Evolutionary conservation across 2,329 filamentous ascomycete genomes (phyloP).

Genomic region (Diplodia corticola): DNA sequence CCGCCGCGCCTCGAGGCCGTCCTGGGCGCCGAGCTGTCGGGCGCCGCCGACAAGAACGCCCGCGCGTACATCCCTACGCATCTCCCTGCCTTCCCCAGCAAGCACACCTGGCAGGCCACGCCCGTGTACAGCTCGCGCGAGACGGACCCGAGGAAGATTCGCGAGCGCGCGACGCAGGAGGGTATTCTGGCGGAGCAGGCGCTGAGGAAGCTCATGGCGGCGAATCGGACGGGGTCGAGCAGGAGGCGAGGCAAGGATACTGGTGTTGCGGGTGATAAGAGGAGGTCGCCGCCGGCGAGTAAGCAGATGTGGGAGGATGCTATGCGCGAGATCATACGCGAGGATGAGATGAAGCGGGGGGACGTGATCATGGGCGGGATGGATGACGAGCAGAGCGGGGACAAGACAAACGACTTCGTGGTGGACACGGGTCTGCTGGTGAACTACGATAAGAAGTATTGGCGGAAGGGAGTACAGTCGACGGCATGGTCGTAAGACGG

Average conservation of each 20-base stretch:
- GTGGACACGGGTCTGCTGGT: slow-evolving; percentile 49
- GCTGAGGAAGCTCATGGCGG: slow-evolving; percentile 58
- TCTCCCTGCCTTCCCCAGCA: slow-evolving; percentile 63
- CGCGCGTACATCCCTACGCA: slow-evolving; percentile 59
- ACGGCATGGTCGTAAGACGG: slow-evolving; percentile 28
- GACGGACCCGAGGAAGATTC: slow-evolving; percentile 59
- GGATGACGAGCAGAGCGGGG: slow-evolving; percentile 29
- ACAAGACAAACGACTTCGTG: slow-evolving; percentile 23
- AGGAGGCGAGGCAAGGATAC: slow-evolving; percentile 28
- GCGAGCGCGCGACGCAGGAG: slow-evolving; percentile 65
- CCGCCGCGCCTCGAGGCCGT: slow-evolving; percentile 49
- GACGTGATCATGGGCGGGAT: slow-evolving; percentile 23
- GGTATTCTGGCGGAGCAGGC: slow-evolving; percentile 66
- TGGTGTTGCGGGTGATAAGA: slow-evolving; percentile 24
- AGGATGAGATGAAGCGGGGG: slow-evolving; percentile 35
- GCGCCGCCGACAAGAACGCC: slow-evolving; percentile 47
- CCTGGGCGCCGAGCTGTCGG: slow-evolving; percentile 54
- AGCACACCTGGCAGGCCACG: slow-evolving; percentile 64
- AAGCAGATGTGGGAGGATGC: slow-evolving; percentile 59
- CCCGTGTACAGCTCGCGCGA: slow-evolving; percentile 60
- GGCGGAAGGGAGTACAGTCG: slow-evolving; percentile 50
- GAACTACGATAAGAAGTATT: slow-evolving; percentile 62
- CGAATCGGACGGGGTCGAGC: slow-evolving; percentile 48
- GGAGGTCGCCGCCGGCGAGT: slow-evolving; percentile 34
- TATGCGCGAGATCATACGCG: slow-evolving; percentile 50